Evolutionary conservation across 805 yeast species (phyloP), one percentile per base, ranked within the genome.

Genomic region (Starmera caribaea): DNA sequence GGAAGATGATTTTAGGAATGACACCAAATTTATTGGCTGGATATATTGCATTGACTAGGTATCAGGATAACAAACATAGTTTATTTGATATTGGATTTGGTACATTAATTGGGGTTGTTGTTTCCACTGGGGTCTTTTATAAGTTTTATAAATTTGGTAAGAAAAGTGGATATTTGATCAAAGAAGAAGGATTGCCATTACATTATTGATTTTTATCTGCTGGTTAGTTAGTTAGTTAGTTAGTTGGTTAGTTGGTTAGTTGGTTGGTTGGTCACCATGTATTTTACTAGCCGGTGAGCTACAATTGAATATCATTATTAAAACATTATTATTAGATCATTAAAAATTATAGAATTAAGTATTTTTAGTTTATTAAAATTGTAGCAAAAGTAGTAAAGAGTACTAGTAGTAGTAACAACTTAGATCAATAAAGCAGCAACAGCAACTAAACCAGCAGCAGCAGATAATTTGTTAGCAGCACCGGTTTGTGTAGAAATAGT

Each of bases 51-150:
- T 58, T 84, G 40, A 76, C 90, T 30, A 73, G 98, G 47, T 84
- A 95, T 2, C 81, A 82, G 49, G 97, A 90, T 60, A 88, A 88
- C 61, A 71, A 96, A 55, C 98, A 90, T 54, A 97, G 89, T 60
- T 86, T 83, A 55, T 67, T 82, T 15, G 98, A 90, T 58, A 79
- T 90, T 3, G 45, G 81, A 1, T 54, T 79, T n/a, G 98, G 98
- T 9, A 65, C 80, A 14, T 12, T 66, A 2, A 53, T 92, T 8
- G 98, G 98, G 0, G 30, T 49, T 15, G 26, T 33, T 2, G 35
- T 47, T 3, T 39, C 50, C 26, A 46, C 43, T 30, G 9, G 39
- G 8, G 35, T 49, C 1, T 47, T 43, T 38, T 35, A 31, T 13
- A 53, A 46, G 35, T 28, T 53, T 39, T 53, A 50, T 37, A 39